Conservation (phyloP, 2,329 filamentous ascomycete genomes). For the Akanthomyces lecanii region DNA sequence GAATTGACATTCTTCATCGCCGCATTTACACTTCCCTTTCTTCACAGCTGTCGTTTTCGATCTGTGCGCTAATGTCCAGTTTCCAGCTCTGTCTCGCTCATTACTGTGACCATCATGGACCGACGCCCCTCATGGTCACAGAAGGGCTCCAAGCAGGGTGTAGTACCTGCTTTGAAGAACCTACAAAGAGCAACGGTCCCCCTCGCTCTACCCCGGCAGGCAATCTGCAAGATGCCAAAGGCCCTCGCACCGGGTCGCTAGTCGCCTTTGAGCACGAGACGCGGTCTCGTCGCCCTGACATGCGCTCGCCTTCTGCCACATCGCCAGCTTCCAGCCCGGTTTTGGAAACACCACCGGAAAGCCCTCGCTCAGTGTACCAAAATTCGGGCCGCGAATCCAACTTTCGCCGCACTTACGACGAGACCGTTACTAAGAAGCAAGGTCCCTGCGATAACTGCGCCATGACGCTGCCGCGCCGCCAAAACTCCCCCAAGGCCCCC, state of each 20-base stretch:
- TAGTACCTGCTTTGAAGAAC: conserved; percentile 51
- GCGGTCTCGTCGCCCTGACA: conserved; percentile 39
- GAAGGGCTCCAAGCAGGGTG: conserved; percentile 61
- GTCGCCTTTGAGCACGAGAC: conserved; percentile 43
- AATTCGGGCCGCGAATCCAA: conserved; percentile 51
- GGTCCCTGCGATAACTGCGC: conserved; percentile 66
- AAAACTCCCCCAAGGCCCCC: conserved; percentile 26
- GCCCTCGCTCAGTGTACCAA: conserved; percentile 42
- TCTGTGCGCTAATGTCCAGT: conserved; percentile 29
- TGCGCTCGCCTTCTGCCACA: conserved; percentile 23
- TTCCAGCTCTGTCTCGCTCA: conserved; percentile 65
- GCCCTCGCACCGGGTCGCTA: conserved; percentile 40
- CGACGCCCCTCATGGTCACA: conserved; percentile 66
- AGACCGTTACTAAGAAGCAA: conserved; percentile 59
- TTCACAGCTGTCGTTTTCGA: neutral
- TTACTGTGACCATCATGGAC: conserved; percentile 67
- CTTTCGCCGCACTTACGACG: conserved; percentile 61
- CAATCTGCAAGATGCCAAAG: conserved; percentile 39
- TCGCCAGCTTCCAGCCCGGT: conserved; percentile 36
- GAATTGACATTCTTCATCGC: conserved; percentile 13
- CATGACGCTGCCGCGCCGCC: conserved; percentile 52
- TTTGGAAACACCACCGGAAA: conserved; percentile 56
- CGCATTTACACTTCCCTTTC: neutral
- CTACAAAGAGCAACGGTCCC: conserved; percentile 28
- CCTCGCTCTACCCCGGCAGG: conserved; percentile 39